Base-by-base conservation (phyloP, 2,329 filamentous ascomycete species). In the Claviceps fusiformis region DNA sequence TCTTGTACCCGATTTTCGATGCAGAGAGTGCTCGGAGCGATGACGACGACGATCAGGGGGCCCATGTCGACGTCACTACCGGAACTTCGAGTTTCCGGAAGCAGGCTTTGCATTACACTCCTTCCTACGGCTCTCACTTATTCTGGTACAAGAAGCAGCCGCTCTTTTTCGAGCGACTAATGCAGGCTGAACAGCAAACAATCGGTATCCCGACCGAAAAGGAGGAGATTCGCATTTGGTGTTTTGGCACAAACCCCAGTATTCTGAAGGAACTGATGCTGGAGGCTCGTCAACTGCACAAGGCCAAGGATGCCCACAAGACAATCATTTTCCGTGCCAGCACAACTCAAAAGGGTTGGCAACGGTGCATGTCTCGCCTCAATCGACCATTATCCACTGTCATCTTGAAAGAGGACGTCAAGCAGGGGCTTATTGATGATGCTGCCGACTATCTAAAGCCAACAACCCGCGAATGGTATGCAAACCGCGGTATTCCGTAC, bases 401-500 rank as follows among this genome's bases (percentile, higher is more conserved):
- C 47, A 83, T 85, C 53, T 73, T 86, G 50, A 76, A 80, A 61
- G 79, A 83, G 55, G 69, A 75, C 61, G 74, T 77, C 50, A 86
- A 86, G 72, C 66, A 75, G 57, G 73, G 76, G 2, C 72, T 86
- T 13, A 71, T 86, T 50, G 73, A 75, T 46, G 83, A 86, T 61
- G 76, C 83, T 37, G 73, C 72, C 31, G 81, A 85, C 61, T 86
- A 86, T 62, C 75, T 86, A 41, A 73, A 81, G 58, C 81, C 81
- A 0, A 68, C 73, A 13, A 85, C 82, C 0, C 74, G 79, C 48
- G 75, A 82, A n/a, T 95, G 89, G 88, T 95, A 95, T 65, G 77
- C 84, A 0, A 86, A 88, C 60, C 79, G 89, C 7, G 89, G 89
- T 0, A 92, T 95, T 35, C 89, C 90, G 0, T 95, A 95, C 66